Evolutionary conservation across 2,329 filamentous ascomycete species (phyloP), one percentile per base, ranked within the genome.

Genomic region (Phoma sp.): DNA sequence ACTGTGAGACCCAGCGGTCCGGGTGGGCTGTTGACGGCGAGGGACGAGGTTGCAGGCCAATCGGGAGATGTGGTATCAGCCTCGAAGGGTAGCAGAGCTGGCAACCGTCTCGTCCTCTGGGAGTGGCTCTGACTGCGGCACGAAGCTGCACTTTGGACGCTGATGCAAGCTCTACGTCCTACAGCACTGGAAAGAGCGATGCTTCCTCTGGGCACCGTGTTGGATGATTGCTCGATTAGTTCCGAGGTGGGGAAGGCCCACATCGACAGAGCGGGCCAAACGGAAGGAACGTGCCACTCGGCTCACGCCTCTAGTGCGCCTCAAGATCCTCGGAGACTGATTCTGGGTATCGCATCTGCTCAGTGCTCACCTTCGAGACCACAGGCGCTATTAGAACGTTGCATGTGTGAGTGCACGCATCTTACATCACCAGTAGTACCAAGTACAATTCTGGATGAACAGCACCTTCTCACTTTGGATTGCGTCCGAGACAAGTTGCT

Each of bases 1-100:
- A 64, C 43, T 59, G 58, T 57, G 56, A 33, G 32, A 64, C 64
- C 67, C 67, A 58, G 54, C 55, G 47, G 59, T 43, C 39, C 59
- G 66, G 67, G 58, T 57, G 38, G 42, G 53, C 47, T 56, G 53
- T 47, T 51, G 53, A 56, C 29, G 33, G 53, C 47, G 47, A 56
- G 43, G 47, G 53, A 56, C 47, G 53, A 56, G 47, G 47, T 22
- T 47, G 52, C 52, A 50, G 46, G 46, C 47, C 41, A 41, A 55
- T 55, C 47, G 52, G 41, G 42, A 50, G 52, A 50, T 46, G 37
- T 22, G 37, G 36, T 55, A 46, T 42, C 52, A 55, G 52, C 46
- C 52, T 50, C 46, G 37, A 36, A 48, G 18, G 42, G 35, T 29
- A 32, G 13, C 9, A 40, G 32, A 14, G 18, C 11, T 46, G 46